Conservation (phyloP, 192 early-diverging fungal genomes). For the Backusella tarrabulga region DNA sequence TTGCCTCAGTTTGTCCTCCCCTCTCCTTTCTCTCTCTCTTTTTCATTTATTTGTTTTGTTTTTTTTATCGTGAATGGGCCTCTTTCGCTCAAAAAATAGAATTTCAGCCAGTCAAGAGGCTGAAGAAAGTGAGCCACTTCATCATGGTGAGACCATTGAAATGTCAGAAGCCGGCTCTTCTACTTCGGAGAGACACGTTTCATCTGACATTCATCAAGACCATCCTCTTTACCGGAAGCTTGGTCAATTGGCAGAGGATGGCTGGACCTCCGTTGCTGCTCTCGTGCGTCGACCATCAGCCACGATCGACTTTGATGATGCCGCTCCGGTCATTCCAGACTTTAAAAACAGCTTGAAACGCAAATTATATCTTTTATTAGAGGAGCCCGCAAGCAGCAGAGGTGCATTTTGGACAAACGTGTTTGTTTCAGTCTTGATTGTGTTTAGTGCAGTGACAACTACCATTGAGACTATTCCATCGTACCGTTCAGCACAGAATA, state of each 20-base stretch:
- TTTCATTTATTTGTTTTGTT: not conserved
- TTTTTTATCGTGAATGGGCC: not conserved
- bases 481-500: constrained; percentile 56
- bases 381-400: constrained; percentile 73
- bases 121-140: constrained; percentile 17
- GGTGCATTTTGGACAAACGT: constrained; percentile 72
- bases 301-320: not conserved
- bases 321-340: not conserved
- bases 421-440: constrained; percentile 71
- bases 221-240: not conserved
- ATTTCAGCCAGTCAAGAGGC: not conserved
- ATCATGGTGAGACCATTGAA: constrained; percentile 9
- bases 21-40: not conserved
- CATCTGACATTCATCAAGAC: constrained; percentile 5
- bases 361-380: constrained; percentile 67
- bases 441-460: constrained; percentile 69
- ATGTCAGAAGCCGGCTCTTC: constrained; percentile 5
- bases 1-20: not conserved
- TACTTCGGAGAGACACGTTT: not conserved
- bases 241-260: not conserved
- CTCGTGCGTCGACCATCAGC: constrained; percentile 1
- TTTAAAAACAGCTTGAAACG: constrained; percentile 40
- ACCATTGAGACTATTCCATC: constrained; percentile 81
- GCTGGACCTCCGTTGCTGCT: not conserved
- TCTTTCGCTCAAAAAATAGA: constrained; percentile 8